Percentiles rank a stretch among this genome's conserved stretches.
These are phyloP conservation scores for Penicillium sclerotiorum DNA, from an alignment of 2,329 filamentous ascomycete species.

Conservation along the genomic window DNA sequence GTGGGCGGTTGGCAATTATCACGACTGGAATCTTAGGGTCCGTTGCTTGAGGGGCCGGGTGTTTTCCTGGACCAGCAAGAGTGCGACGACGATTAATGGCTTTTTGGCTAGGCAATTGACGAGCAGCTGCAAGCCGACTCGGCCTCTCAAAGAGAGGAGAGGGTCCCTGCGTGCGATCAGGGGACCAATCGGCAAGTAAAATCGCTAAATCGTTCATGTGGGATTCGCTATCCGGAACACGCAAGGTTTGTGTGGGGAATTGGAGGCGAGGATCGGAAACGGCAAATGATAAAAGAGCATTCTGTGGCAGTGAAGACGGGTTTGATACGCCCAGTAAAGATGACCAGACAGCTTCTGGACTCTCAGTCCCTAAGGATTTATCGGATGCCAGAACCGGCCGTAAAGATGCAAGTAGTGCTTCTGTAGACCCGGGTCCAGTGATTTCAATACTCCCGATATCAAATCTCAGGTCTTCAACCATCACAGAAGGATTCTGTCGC, in stretches of 20 bases:
- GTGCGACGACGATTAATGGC: constrained; percentile 76
- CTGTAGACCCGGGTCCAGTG: constrained; percentile 74
- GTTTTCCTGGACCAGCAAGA: constrained; percentile 62
- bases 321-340: constrained; percentile 61
- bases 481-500: constrained; percentile 62
- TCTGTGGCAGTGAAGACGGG: constrained; percentile 68
- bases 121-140: constrained; percentile 65
- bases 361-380: constrained; percentile 24
- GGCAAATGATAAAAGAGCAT: constrained; percentile 71
- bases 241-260: constrained; percentile 68
- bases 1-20: constrained; percentile 63
- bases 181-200: constrained; percentile 67
- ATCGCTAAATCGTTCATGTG: constrained; percentile 56
- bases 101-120: constrained; percentile 72
- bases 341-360: constrained; percentile 44
- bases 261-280: constrained; percentile 77
- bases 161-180: constrained; percentile 55
- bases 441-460: constrained; percentile 74
- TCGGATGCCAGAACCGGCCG: constrained; percentile 44
- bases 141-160: constrained; percentile 69
- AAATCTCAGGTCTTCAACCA: constrained; percentile 68
- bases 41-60: constrained; percentile 57
- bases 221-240: constrained; percentile 41
- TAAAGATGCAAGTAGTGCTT: constrained; percentile 72
- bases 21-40: constrained; percentile 81